Evolutionary conservation across 768 basidiomycete species (phyloP).

Genomic region (Pulveroboletus sp.): DNA sequence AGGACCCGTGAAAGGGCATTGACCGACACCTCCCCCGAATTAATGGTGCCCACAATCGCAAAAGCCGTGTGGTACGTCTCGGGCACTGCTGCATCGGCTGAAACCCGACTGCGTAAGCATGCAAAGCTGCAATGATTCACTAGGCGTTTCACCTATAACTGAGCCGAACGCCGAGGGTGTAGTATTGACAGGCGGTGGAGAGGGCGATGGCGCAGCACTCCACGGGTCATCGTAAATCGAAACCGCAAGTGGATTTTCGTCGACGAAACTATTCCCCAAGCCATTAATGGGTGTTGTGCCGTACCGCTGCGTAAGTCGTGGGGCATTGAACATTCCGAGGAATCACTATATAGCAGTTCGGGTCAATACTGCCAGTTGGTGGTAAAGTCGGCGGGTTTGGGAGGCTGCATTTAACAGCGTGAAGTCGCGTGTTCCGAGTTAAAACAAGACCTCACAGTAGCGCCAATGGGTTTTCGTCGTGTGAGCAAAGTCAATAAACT

Average conservation of each 20-base stretch:
- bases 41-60: slow-evolving; percentile 62
- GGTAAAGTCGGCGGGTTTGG: slow-evolving; percentile 9
- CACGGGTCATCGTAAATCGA: slow-evolving; percentile 82
- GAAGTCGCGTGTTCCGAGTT: slow-evolving; percentile 6
- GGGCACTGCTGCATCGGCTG: slow-evolving; percentile 80
- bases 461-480: background rate
- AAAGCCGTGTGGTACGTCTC: slow-evolving; percentile 72
- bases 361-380: slow-evolving; percentile 5
- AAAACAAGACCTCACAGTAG: background rate
- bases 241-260: slow-evolving; percentile 67
- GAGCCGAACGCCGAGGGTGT: slow-evolving; percentile 54
- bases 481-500: slow-evolving; percentile 15
- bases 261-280: slow-evolving; percentile 69
- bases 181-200: slow-evolving; percentile 55
- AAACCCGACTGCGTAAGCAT: slow-evolving; percentile 10
- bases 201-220: slow-evolving; percentile 70
- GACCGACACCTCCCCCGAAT: slow-evolving; percentile 75
- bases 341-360: slow-evolving; percentile 8
- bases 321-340: slow-evolving; percentile 78
- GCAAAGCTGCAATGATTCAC: background rate
- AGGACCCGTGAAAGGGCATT: slow-evolving; percentile 79
- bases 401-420: background rate
- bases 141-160: slow-evolving; percentile 52
- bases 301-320: slow-evolving; percentile 69
- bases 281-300: slow-evolving; percentile 49